Conservation (phyloP, 176 grass and related monocot genomes). For the Puccinellia tenuiflora region DNA sequence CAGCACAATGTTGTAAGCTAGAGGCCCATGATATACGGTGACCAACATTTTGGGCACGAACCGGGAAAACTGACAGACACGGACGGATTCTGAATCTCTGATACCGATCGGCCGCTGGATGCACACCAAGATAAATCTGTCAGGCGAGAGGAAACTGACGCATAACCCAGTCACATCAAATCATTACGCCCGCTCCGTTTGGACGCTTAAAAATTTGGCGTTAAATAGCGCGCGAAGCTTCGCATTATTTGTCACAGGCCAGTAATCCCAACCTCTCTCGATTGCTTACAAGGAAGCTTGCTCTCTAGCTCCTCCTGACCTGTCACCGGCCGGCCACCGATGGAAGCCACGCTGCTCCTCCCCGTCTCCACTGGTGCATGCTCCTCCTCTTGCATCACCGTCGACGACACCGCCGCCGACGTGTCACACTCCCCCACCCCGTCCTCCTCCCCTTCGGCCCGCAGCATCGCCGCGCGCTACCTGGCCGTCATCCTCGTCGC, state of each 20-base stretch:
- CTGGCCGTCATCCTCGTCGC: constrained; percentile 23
- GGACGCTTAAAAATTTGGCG: background rate
- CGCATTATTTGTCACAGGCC: constrained; percentile 28
- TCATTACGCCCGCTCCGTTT: background rate
- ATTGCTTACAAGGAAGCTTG: background rate
- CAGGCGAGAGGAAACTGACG: background rate
- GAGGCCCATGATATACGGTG: background rate
- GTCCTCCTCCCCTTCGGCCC: background rate
- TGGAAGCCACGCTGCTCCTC: constrained; percentile 63
- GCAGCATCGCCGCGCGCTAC: constrained; percentile 42
- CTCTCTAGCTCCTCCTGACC: background rate
- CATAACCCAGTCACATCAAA: background rate
- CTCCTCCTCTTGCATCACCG: background rate
- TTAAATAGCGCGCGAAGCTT: constrained; percentile 22
- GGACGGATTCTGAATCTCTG: background rate
- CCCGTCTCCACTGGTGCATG: constrained; percentile 13
- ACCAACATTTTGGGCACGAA: background rate
- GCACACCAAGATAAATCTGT: background rate
- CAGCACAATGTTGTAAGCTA: background rate
- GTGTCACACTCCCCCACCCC: background rate
- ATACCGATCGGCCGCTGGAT: background rate
- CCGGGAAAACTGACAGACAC: background rate
- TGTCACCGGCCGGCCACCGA: background rate
- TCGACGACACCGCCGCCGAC: background rate
- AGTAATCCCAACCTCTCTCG: background rate